These are phyloP conservation scores for Seminavis robusta DNA, from an alignment of 108 stramenopile genomes.

Conservation along the genomic window DNA sequence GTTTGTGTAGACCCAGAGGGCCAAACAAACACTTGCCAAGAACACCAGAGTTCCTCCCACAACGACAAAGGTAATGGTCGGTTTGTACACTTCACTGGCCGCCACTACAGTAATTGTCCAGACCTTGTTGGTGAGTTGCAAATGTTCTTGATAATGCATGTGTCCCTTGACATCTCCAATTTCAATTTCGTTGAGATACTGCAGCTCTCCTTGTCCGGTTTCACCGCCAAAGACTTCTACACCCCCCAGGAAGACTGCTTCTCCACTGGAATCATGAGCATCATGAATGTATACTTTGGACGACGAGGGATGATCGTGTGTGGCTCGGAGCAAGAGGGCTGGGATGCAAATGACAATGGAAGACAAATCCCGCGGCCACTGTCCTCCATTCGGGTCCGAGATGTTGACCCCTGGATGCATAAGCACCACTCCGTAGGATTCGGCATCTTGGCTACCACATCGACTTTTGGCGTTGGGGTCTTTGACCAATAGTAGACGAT, in stretches of 20 bases:
- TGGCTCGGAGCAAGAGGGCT: not conserved
- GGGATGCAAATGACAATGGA: constrained; percentile 4
- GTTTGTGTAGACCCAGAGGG: constrained; percentile 26
- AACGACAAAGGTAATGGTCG: constrained; percentile 9
- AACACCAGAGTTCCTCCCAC: constrained; percentile 27
- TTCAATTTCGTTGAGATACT: not conserved
- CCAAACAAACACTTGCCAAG: constrained; percentile 17
- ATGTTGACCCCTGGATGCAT: constrained; percentile 2
- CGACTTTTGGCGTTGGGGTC: not conserved
- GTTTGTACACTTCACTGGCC: constrained; percentile 1
- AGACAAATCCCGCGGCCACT: constrained; percentile 1
- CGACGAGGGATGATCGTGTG: not conserved
- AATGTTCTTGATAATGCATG: not conserved
- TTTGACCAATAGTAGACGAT: constrained; percentile 7
- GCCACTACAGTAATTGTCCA: constrained; percentile 36
- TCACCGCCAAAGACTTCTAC: too few species aligned
- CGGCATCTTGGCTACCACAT: too few species aligned
- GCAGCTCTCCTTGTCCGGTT: not conserved
- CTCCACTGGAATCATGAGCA: not conserved
- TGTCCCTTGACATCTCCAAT: not conserved
- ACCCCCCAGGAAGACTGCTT: constrained; percentile 4
- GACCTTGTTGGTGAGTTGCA: constrained; percentile 16
- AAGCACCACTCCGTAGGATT: not conserved
- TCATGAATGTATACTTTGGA: constrained; percentile 5
- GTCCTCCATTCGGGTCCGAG: not conserved